Percentiles rank a stretch among this genome's conserved stretches.
phyloP scores from a whole-genome alignment of 2,329 filamentous ascomycete genomes.

The Fusarium nurragi region DNA sequence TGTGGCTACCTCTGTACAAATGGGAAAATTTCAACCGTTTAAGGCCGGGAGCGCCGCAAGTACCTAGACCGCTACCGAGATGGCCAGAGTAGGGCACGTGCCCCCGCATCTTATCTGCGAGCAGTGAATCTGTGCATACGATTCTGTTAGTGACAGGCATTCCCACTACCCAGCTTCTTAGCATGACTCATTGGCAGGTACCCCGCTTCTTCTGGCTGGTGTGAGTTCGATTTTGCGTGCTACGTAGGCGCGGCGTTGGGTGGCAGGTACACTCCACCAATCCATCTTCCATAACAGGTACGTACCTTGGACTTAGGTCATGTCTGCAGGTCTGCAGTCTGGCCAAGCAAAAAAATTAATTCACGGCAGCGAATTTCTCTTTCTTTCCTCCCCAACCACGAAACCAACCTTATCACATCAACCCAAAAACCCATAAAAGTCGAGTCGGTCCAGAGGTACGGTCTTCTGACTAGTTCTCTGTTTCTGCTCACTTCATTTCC shows the following conservation, averaged over 20 bases:
- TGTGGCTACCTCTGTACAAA: too few relatives aligned
- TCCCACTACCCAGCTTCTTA: slow-evolving; percentile 11
- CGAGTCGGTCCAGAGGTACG: slow-evolving; percentile 65
- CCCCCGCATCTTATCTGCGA: slow-evolving; percentile 12
- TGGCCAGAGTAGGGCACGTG: slow-evolving; percentile 35
- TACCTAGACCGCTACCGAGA: slow-evolving; percentile 37
- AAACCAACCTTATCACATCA: slow-evolving; percentile 60
- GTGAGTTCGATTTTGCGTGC: slow-evolving; percentile 7
- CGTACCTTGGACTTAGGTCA: slow-evolving; percentile 40
- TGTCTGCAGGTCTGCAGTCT: slow-evolving; percentile 6
- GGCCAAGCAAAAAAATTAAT: slow-evolving; percentile 49
- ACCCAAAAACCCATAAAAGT: slow-evolving; percentile 56
- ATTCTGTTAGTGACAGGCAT: slow-evolving; percentile 29
- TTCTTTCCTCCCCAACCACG: slow-evolving; percentile 56
- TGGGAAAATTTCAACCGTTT: slow-evolving; percentile 38
- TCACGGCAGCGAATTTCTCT: slow-evolving; percentile 51
- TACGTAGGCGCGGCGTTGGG: slow-evolving; percentile 14
- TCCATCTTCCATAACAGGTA: slow-evolving; percentile 24
- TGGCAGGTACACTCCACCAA: slow-evolving; percentile 42
- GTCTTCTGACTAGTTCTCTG: slow-evolving; percentile 68
- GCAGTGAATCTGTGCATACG: neutral
- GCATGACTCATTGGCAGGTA: slow-evolving; percentile 25
- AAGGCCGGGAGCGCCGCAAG: slow-evolving; percentile 29
- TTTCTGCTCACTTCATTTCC: slow-evolving; percentile 64
- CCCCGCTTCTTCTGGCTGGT: slow-evolving; percentile 14